phyloP scores from a whole-genome alignment of 148 eudicot species.

The Nepenthes gracilis region DNA sequence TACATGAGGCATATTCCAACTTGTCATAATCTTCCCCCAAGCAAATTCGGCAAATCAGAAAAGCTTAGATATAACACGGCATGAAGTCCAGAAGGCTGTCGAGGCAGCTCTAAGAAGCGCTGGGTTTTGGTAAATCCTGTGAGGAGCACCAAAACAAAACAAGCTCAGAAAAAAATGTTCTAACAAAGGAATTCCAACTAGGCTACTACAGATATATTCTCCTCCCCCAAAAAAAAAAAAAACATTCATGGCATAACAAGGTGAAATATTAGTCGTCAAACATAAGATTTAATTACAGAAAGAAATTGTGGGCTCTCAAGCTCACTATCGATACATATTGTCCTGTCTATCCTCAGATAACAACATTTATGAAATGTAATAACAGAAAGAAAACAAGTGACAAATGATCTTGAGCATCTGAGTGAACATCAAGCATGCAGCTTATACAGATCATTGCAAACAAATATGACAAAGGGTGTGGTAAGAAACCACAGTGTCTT shows the following conservation, averaged over 20 bases:
- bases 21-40: background rate
- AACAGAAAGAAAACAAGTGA: no score
- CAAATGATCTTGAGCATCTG: background rate
- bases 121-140: slow-evolving; percentile 66
- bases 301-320: no score
- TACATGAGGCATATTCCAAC: background rate
- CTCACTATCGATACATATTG: no score
- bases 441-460: background rate
- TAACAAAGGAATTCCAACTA: background rate
- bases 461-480: background rate
- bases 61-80: slow-evolving; percentile 75
- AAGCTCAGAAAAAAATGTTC: background rate
- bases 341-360: no score
- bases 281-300: no score
- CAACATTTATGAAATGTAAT: no score
- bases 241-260: no score
- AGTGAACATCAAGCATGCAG: background rate
- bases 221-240: no score
- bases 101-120: slow-evolving; percentile 82
- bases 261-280: no score
- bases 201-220: no score
- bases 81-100: slow-evolving; percentile 94
- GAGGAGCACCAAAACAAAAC: background rate
- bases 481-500: background rate
- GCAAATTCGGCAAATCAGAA: slow-evolving; percentile 27